Evolutionary conservation across 2,329 filamentous ascomycete genomes (phyloP), one percentile per base, ranked within the genome.

Genomic region (Zalaria obscura): DNA sequence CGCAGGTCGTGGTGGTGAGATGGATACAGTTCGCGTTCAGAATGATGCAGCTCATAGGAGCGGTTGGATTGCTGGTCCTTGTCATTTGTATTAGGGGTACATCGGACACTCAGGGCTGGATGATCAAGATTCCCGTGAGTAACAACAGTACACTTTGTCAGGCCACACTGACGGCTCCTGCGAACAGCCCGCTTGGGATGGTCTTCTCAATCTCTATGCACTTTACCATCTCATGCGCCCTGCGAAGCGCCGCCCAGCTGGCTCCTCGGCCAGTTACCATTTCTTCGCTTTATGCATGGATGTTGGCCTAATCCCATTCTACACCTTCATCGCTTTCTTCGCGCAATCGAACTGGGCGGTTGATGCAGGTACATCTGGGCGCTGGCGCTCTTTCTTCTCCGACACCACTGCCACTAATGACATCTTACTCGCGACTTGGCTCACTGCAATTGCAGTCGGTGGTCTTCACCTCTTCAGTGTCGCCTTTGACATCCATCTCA

Each of bases 201-300:
- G 80, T 37, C 52, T 83, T 4, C 78, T 87, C 56, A 78, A 75
- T 10, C 53, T 78, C 11, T 96, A 96, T 60, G 83, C 74, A 35
- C 72, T 93, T 45, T 91, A 83, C 53, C 87, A 95, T 58, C 75
- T 93, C 33, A 69, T 75, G 9, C 76, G 83, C 28, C 75, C 79
- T 32, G 73, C 83, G 1, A 76, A 76, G 38, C 74, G 70, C 36
- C 77, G 87, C 40, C 78, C 87, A 0, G 79, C 89, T 0, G 80
- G 70, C 3, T 93, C 85, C 25, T 84, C 86, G 11, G 80, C 85
- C 9, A 89, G 85, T 48, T 96, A 96, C 61, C 86, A 93, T 61
- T 64, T 91, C 43, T 96, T 95, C 58, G 77, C 87, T 3, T 70
- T 75, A 7, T 64, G 86, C 35, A 73, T 82, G 35, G 89, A 96